Percentiles rank a stretch among this genome's conserved stretches.
Evolutionary conservation across 139 green algal species (phyloP).

Genomic region (Eudorina sp.): DNA sequence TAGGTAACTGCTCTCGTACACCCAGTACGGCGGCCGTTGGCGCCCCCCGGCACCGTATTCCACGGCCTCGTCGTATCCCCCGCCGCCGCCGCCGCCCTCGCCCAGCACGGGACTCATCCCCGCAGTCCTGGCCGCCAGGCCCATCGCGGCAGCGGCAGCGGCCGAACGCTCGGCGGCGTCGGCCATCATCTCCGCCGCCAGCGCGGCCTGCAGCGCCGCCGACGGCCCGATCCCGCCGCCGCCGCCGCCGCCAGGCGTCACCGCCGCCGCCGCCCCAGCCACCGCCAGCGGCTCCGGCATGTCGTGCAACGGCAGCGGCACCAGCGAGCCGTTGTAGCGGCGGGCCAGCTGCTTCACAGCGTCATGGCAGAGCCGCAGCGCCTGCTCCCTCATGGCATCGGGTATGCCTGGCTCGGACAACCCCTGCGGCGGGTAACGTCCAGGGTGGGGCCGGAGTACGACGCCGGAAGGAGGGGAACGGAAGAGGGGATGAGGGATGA

Average conservation of each 20-base stretch:
- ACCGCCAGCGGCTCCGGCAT: neutral
- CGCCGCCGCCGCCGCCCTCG: neutral
- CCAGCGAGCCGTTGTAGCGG: slow-evolving; percentile 23
- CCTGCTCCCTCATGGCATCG: neutral
- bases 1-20: slow-evolving; percentile 22
- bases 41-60: neutral
- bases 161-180: neutral
- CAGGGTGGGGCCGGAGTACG: too few relatives aligned
- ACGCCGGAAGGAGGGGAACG: too few relatives aligned
- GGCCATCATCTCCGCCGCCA: slow-evolving; percentile 14
- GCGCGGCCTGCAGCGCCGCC: slow-evolving; percentile 23
- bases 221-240: neutral
- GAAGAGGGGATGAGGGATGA: too few relatives aligned
- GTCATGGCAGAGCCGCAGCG: slow-evolving; percentile 24
- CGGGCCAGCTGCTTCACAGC: slow-evolving; percentile 35
- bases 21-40: neutral
- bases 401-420: neutral
- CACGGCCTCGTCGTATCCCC: neutral
- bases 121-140: neutral
- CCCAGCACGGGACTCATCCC: neutral
- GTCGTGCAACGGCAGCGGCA: neutral
- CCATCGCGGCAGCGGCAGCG: neutral
- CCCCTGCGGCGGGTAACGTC: too few relatives aligned
- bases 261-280: neutral
- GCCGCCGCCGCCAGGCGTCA: neutral